Evolutionary conservation across 129 eudicot genomes (phyloP).

Genomic region (Flaveria linearis): DNA sequence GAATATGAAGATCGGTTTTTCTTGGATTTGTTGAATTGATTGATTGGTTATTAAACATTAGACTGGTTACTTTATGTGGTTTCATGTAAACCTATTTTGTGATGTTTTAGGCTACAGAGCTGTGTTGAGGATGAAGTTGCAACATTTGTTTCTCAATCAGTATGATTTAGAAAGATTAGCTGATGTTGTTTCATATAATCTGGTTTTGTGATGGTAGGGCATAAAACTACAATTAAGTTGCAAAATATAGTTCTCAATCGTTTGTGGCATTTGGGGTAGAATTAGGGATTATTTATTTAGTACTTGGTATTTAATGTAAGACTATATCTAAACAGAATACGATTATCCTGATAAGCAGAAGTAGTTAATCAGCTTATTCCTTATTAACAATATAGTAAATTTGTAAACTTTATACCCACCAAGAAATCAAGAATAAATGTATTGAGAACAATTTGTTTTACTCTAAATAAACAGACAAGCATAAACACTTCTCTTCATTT

Average conservation of each 20-base stretch:
- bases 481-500: not conserved
- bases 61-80: too few relatives aligned
- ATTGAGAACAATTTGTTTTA: not conserved
- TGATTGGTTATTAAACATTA: not conserved
- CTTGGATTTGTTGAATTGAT: not conserved
- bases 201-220: constrained; percentile 9
- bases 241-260: too few relatives aligned
- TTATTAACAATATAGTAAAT: not conserved
- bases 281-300: not conserved
- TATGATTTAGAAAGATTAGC: not conserved
- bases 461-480: not conserved
- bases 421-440: not conserved
- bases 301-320: not conserved
- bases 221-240: not conserved
- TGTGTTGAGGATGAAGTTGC: too few relatives aligned
- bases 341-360: not conserved
- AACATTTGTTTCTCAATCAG: too few relatives aligned
- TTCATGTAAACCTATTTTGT: not conserved
- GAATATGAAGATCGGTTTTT: not conserved
- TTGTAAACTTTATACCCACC: not conserved
- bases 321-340: not conserved
- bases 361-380: not conserved
- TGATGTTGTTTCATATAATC: not conserved
- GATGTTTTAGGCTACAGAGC: constrained; percentile 3
- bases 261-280: not conserved